Evolutionary conservation across 345 rosid species (phyloP).

Genomic region (Eucalyptus leucophloia): DNA sequence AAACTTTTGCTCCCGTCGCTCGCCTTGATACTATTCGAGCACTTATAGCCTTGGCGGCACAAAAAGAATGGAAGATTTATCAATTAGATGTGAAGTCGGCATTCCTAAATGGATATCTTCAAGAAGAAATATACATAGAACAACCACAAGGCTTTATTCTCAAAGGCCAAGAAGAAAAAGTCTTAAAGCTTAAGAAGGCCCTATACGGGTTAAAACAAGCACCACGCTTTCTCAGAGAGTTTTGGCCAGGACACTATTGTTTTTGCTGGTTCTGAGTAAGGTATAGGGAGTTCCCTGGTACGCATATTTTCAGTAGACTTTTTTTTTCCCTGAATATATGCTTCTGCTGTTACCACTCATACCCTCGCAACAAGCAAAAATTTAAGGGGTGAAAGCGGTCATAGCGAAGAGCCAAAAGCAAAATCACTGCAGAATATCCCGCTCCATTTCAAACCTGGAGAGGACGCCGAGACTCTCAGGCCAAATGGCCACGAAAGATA

Average conservation of each 20-base stretch:
- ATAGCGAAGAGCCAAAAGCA: slow-evolving; percentile 76
- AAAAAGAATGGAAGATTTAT: no score
- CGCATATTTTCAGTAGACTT: not conserved
- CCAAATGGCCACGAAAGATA: slow-evolving; percentile 62
- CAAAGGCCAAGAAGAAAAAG: no score
- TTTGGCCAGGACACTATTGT: slow-evolving; percentile 57
- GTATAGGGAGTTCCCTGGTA: slow-evolving; percentile 93
- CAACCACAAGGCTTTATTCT: no score
- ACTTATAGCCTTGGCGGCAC: no score
- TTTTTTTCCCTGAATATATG: not conserved
- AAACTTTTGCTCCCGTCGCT: no score
- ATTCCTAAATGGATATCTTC: no score
- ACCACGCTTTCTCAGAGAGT: slow-evolving; percentile 37
- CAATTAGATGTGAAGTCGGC: no score
- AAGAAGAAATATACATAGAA: no score
- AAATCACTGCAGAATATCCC: slow-evolving; percentile 56
- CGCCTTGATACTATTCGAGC: no score
- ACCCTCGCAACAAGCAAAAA: not conserved
- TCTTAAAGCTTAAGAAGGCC: no score
- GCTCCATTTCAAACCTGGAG: slow-evolving; percentile 15
- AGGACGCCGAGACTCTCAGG: slow-evolving; percentile 62
- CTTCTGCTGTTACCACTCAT: not conserved
- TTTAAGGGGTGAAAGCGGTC: slow-evolving; percentile 69
- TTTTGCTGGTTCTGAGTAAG: slow-evolving; percentile 86
- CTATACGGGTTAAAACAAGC: no score